Evolutionary conservation across 2,329 filamentous ascomycete genomes (phyloP).

Genomic region (Fusarium sp.): DNA sequence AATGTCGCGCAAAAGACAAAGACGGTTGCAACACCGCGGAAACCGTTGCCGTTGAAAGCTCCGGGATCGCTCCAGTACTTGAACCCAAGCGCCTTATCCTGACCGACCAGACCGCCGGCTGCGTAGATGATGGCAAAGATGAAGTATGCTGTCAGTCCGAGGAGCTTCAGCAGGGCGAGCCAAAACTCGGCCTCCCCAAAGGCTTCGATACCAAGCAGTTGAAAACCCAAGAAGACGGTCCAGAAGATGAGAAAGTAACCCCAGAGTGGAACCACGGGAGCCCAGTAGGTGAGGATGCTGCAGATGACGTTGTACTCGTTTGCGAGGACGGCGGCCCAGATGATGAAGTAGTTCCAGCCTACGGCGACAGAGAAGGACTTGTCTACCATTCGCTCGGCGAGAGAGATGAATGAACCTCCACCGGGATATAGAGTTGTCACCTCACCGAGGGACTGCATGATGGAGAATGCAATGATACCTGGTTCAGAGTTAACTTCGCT

Average conservation of each 20-base stretch:
- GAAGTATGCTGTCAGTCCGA: conserved; percentile 78
- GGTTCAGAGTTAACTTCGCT: conserved; percentile 26
- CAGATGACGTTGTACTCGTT: conserved; percentile 80
- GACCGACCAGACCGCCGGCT: conserved; percentile 72
- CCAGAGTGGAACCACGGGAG: conserved; percentile 70
- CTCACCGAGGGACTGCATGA: conserved; percentile 82
- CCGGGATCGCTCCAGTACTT: conserved; percentile 79
- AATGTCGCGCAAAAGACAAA: conserved; percentile 79
- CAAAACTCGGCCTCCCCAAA: conserved; percentile 87
- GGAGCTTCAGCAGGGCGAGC: conserved; percentile 79
- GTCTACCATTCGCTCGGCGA: conserved; percentile 78
- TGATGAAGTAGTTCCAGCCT: conserved; percentile 79
- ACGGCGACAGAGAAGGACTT: conserved; percentile 76
- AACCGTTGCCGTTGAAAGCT: conserved; percentile 74
- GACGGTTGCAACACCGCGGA: conserved; percentile 73
- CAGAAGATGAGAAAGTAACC: conserved; percentile 81
- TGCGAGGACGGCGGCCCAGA: conserved; percentile 74
- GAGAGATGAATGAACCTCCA: conserved; percentile 77
- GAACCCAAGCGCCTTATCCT: conserved; percentile 72
- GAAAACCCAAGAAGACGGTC: conserved; percentile 75
- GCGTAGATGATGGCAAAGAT: conserved; percentile 80
- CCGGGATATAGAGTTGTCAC: conserved; percentile 79
- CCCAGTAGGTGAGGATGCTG: conserved; percentile 76
- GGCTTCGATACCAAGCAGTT: conserved; percentile 77
- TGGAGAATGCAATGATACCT: conserved; percentile 71